phyloP scores from a whole-genome alignment of 441 rosid species.

The Theobroma grandiflorum region DNA sequence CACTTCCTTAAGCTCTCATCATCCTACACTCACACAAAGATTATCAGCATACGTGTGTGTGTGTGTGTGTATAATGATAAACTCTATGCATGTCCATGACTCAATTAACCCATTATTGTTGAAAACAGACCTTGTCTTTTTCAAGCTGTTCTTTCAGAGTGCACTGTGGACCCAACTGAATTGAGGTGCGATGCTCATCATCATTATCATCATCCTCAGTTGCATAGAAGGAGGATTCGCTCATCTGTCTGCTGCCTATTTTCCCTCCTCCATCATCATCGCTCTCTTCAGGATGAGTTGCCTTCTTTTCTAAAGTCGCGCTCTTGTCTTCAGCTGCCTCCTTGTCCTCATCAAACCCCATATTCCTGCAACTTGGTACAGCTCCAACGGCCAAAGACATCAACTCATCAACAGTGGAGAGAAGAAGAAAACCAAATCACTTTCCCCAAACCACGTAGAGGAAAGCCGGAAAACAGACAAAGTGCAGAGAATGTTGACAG shows the following conservation, averaged over 20 bases:
- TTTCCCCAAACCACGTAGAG: background rate
- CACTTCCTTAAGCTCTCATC: slow-evolving; percentile 69
- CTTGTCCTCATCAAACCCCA: slow-evolving; percentile 57
- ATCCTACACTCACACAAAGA: slow-evolving; percentile 37
- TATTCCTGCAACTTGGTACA: slow-evolving; percentile 56
- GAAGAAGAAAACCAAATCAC: background rate
- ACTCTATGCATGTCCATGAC: slow-evolving; percentile 81
- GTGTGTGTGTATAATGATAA: background rate
- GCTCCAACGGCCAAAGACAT: slow-evolving; percentile 80
- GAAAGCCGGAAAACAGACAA: background rate
- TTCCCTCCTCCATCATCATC: slow-evolving; percentile 46
- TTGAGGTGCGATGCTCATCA: slow-evolving; percentile 43
- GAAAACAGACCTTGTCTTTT: slow-evolving; percentile 51
- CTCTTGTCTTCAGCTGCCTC: slow-evolving; percentile 37
- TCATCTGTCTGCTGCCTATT: slow-evolving; percentile 48
- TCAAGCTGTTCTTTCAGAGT: slow-evolving; percentile 60
- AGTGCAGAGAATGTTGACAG: background rate
- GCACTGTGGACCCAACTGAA: slow-evolving; percentile 54
- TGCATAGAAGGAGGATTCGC: slow-evolving; percentile 53
- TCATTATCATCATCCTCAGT: slow-evolving; percentile 56
- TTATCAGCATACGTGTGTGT: background rate
- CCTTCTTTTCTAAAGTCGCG: slow-evolving; percentile 21
- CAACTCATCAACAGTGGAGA: slow-evolving; percentile 43
- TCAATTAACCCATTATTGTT: slow-evolving; percentile 60
- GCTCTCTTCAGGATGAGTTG: slow-evolving; percentile 31